Evolutionary conservation across 2,329 filamentous ascomycete species (phyloP).

Genomic region (Talaromyces sp.): DNA sequence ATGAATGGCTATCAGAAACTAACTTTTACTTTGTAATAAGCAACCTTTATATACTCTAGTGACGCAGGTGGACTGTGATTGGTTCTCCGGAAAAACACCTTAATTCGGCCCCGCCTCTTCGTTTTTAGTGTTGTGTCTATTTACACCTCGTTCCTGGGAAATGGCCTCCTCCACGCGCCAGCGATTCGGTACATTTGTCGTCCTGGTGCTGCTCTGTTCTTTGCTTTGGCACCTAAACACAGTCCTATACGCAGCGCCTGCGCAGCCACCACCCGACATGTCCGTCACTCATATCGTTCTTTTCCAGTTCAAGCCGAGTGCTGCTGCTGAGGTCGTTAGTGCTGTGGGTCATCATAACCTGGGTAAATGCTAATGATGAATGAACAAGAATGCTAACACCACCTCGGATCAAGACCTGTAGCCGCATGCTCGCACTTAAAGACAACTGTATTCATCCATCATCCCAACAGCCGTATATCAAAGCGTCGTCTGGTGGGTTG

Average conservation of each 20-base stretch:
- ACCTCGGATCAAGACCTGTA: constrained; percentile 42
- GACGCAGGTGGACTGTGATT: neutral
- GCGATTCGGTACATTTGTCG: neutral
- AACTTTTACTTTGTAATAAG: too few species aligned
- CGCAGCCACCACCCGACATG: constrained; percentile 37
- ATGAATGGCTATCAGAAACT: too few species aligned
- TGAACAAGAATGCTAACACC: neutral
- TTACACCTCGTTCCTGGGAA: neutral
- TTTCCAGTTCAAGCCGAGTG: constrained; percentile 56
- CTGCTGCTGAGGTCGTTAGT: constrained; percentile 45
- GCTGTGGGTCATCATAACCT: constrained; percentile 42
- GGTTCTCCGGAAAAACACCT: too few species aligned
- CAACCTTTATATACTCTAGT: neutral
- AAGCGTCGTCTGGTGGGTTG: constrained; percentile 51
- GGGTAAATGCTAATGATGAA: neutral
- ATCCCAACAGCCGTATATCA: constrained; percentile 56
- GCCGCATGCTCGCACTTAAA: constrained; percentile 52
- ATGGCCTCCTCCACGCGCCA: neutral
- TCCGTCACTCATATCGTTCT: constrained; percentile 63
- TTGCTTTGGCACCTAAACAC: constrained; percentile 1
- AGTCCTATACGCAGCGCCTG: neutral
- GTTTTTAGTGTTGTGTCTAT: neutral
- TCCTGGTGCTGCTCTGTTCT: neutral
- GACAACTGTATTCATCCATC: constrained; percentile 55
- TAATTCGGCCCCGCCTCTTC: neutral